Evolutionary conservation across 352 stramenopile species (phyloP), one percentile per base, ranked within the genome.

Genomic region (Globisporangium canariense): DNA sequence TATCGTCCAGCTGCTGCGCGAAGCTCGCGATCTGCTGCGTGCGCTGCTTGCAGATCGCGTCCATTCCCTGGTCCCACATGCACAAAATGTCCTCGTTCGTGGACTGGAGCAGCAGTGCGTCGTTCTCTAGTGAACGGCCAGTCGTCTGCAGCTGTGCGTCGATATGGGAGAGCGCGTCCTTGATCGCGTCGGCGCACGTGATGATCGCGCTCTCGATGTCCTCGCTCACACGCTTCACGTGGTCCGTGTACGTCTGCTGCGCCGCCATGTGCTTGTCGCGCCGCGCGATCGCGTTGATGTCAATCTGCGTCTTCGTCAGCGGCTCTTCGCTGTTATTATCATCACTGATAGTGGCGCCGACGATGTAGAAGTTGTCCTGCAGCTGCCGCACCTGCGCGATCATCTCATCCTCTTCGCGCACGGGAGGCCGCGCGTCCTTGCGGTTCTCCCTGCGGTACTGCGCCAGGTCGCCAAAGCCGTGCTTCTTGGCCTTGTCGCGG

Each of bases 211-310:
- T 60, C 60, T 92, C 81, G 25, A 92, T 74, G 20, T 78, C 73
- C 30, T 92, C 81, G 40, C 79, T 90, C 54, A 91, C 85, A 2
- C 58, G 62, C 55, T 86, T 84, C 3, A 90, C 79, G 3, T 76
- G 70, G 22, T 77, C 67, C 4, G 61, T 73, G 54, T 90, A 93
- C 43, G 61, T 32, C 43, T 68, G 67, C 28, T 79, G 75, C 9
- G 71, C 76, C n/a, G 71, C 59, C 73, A 86, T 87, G 73, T 91
- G 85, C 14, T 59, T 63, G 28, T 90, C 74, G 14, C 82, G 81
- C 36, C 85, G 81, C 20, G 68, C 68, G 41, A 86, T 59, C 36
- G 74, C 75, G 53, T 90, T 92, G 14, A 73, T 58, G 50, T 83
- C 64, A 40, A 92, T 92, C 64, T 90, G 79, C 4, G 43, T 51